phyloP scores from a whole-genome alignment of 83 land plant species.

The Picea abies region DNA sequence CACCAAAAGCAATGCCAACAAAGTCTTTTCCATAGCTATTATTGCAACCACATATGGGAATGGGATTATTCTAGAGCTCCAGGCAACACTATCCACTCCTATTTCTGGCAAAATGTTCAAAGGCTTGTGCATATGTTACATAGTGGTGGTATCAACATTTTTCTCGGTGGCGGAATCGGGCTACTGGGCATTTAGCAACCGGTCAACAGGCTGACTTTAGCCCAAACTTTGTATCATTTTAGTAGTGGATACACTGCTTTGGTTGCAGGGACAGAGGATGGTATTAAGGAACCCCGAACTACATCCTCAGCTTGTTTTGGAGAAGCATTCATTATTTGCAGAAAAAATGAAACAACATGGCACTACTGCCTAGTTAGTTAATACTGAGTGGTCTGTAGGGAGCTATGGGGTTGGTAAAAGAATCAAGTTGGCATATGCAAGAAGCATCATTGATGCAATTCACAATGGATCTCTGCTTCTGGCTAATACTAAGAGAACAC shows the following conservation, averaged over 20 bases:
- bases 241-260: constrained; percentile 91
- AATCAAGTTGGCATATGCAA: constrained; percentile 65
- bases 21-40: too few species aligned
- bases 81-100: too few species aligned
- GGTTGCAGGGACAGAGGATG: constrained; percentile 42
- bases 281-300: constrained; percentile 71
- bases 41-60: too few species aligned
- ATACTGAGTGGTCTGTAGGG: constrained; percentile 91
- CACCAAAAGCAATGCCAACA: too few species aligned
- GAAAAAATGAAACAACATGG: constrained; percentile 83
- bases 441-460: constrained; percentile 83
- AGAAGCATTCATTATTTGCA: constrained; percentile 28
- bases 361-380: constrained; percentile 89
- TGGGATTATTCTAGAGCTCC: too few species aligned
- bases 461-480: constrained; percentile 73
- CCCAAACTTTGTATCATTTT: constrained; percentile 92
- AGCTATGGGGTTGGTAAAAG: constrained; percentile 79
- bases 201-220: constrained; percentile 44
- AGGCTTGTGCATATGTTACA: too few species aligned
- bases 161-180: too few species aligned
- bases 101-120: too few species aligned
- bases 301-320: constrained; percentile 78
- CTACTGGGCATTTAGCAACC: too few species aligned
- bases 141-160: too few species aligned
- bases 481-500: too few species aligned